Percentiles rank a stretch among this genome's conserved stretches.
phyloP scores from a whole-genome alignment of 495 filamentous ascomycete genomes.

The Alectoria sarmentosa region DNA sequence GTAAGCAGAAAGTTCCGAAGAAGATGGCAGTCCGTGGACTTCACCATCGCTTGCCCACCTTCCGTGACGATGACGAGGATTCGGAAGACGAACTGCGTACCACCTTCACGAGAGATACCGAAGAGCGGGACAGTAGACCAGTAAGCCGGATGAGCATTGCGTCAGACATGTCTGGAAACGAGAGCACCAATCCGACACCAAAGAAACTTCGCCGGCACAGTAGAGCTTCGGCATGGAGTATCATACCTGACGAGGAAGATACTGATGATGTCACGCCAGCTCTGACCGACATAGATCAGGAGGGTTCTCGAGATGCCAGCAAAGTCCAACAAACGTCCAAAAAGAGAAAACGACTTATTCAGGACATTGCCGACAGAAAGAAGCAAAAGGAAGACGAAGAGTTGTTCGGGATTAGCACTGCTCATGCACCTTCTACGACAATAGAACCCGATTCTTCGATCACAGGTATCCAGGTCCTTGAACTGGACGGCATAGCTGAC shows the following conservation, averaged over 20 bases:
- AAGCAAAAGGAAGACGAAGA: conserved; percentile 71
- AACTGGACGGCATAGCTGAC: conserved; percentile 26
- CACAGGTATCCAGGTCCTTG: conserved; percentile 13
- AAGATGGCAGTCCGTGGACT: conserved; percentile 48
- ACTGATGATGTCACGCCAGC: conserved; percentile 20
- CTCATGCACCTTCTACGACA: conserved; percentile 34
- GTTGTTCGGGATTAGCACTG: conserved; percentile 55
- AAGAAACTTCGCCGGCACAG: conserved; percentile 33
- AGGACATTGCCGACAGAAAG: conserved; percentile 57
- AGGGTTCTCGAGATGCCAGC: conserved; percentile 33
- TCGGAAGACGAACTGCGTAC: conserved; percentile 53
- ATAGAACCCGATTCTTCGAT: conserved; percentile 20
- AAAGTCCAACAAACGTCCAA: conserved; percentile 39
- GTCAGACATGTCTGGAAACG: conserved; percentile 55
- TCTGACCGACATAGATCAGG: conserved; percentile 21
- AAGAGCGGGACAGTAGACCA: conserved; percentile 76
- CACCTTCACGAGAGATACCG: conserved; percentile 62
- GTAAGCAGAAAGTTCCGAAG: conserved; percentile 49
- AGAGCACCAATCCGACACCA: conserved; percentile 33
- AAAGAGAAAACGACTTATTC: conserved; percentile 63
- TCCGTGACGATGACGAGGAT: conserved; percentile 50
- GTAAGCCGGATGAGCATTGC: conserved; percentile 68
- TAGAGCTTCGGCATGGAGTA: conserved; percentile 25
- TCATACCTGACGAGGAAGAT: conserved; percentile 18
- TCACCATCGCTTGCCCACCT: conserved; percentile 49